Conservation (phyloP, 768 basidiomycete species). For the Leccinum aurantiacum region DNA sequence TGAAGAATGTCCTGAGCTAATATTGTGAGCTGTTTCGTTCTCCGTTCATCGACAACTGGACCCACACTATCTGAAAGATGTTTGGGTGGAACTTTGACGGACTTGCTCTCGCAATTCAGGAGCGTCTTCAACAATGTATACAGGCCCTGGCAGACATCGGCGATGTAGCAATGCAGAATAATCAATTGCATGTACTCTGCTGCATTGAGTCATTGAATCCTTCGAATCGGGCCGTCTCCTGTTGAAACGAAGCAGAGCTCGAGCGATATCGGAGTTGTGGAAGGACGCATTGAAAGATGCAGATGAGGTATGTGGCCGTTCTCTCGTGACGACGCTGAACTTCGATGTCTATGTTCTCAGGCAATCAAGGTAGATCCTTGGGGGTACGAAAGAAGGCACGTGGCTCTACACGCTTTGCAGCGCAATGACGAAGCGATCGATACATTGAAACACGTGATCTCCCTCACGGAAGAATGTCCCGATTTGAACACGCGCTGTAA, state of each 20-base stretch:
- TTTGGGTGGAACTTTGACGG: slow-evolving; percentile 18
- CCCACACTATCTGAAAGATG: neutral
- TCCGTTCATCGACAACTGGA: neutral
- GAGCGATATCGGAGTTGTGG: neutral
- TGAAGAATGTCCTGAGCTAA: neutral
- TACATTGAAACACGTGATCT: neutral
- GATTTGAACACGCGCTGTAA: neutral
- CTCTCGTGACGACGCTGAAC: neutral
- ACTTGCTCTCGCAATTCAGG: neutral
- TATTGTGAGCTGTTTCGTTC: neutral
- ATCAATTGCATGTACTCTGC: slow-evolving; percentile 9
- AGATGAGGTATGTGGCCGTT: slow-evolving; percentile 1
- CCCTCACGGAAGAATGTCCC: neutral
- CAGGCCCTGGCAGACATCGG: neutral
- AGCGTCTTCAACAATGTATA: neutral
- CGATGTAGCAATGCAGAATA: neutral
- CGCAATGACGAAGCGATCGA: slow-evolving; percentile 1
- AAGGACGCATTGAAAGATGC: slow-evolving; percentile 15
- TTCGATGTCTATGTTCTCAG: neutral
- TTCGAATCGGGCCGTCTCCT: neutral
- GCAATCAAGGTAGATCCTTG: slow-evolving; percentile 3
- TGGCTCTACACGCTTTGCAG: neutral
- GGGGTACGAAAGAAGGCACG: slow-evolving; percentile 9
- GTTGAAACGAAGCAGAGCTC: slow-evolving; percentile 9
- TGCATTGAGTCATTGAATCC: slow-evolving; percentile 1